A percentile compares a stretch with the other conserved stretches of the same genome.
phyloP scores from a whole-genome alignment of 371 early-diverging fungal species.

The Lichtheimia hyalospora region DNA sequence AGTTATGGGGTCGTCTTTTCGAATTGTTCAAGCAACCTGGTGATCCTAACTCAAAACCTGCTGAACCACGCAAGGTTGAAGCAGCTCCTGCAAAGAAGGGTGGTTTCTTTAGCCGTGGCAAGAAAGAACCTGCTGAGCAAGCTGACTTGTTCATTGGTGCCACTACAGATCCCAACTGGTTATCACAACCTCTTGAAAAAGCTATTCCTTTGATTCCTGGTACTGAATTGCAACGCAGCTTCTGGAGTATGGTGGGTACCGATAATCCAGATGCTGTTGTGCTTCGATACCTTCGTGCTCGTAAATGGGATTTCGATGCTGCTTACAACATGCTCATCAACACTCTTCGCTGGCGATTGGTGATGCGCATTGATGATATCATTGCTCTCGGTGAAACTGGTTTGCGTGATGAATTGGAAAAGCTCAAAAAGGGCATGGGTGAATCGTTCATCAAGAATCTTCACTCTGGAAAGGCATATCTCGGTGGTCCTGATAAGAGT shows the following conservation, averaged over 20 bases:
- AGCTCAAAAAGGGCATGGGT: slow-evolving; percentile 38
- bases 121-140: slow-evolving; percentile 24
- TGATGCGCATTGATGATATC: slow-evolving; percentile 50
- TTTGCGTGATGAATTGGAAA: slow-evolving; percentile 35
- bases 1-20: slow-evolving; percentile 55
- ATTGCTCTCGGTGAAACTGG: slow-evolving; percentile 51
- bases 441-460: slow-evolving; percentile 37
- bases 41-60: slow-evolving; percentile 22
- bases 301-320: slow-evolving; percentile 69
- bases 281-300: slow-evolving; percentile 70
- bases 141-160: slow-evolving; percentile 48
- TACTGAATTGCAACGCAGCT: slow-evolving; percentile 33
- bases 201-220: slow-evolving; percentile 43
- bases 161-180: slow-evolving; percentile 43
- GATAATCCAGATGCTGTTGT: slow-evolving; percentile 65
- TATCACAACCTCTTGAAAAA: slow-evolving; percentile 34
- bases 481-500: slow-evolving; percentile 51
- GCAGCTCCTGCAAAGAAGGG: slow-evolving; percentile 15
- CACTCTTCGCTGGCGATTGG: slow-evolving; percentile 62
- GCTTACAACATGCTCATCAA: slow-evolving; percentile 59
- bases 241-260: slow-evolving; percentile 54
- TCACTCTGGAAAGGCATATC: slow-evolving; percentile 44
- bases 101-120: slow-evolving; percentile 30
- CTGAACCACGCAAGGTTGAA: slow-evolving; percentile 12
- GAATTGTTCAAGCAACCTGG: slow-evolving; percentile 46